Evolutionary conservation across 495 filamentous ascomycete species (phyloP), one percentile per base, ranked within the genome.

Genomic region (Articulospora tetracladia): DNA sequence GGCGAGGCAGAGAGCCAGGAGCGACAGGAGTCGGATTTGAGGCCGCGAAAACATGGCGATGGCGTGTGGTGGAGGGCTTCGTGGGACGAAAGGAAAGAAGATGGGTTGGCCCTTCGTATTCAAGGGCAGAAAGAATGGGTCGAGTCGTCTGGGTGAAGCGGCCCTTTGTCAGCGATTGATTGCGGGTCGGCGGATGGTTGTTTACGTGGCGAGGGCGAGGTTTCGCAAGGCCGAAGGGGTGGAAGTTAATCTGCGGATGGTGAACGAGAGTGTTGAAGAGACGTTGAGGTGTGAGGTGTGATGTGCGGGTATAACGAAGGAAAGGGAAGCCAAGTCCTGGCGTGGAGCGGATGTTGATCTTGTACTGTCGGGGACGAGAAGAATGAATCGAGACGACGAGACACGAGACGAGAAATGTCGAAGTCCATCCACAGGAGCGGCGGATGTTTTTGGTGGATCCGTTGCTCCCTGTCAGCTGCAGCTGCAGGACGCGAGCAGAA

Each of bases 1-100:
- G 20, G 65, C 50, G 46, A 64, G 20, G 50, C 55, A 46, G 22
- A 64, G 15, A 13, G 58, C 56, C 15, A 67, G 55, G 6, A 67
- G n/a, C 24, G 61, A 41, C 13, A 67, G 19, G 27, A 67, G 24
- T 13, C 52, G 57, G 24, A 55, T n/a, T n/a, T n/a, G 57, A 17
- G 50, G 54, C 20, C 51, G 55, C 28, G 56, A 59, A 28, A 62
- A 59, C 47, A 58, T 61, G 53, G 22, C 47, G 41, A 49, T 55
- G 30, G 13, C 17, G 24, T 50, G 47, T 50, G 20, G 10, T 17
- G 39, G n/a, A 34, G 39, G 39, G 15, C n/a, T 44, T 3, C n/a
- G 20, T 25, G 20, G 3, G 17, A 25, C 47, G 47, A 50, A 50
- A 50, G 47, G 47, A 50, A 50, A 27, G 25, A 50, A 50, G n/a